phyloP scores from a whole-genome alignment of 495 filamentous ascomycete species.

The Lentithecium fluviatile region DNA sequence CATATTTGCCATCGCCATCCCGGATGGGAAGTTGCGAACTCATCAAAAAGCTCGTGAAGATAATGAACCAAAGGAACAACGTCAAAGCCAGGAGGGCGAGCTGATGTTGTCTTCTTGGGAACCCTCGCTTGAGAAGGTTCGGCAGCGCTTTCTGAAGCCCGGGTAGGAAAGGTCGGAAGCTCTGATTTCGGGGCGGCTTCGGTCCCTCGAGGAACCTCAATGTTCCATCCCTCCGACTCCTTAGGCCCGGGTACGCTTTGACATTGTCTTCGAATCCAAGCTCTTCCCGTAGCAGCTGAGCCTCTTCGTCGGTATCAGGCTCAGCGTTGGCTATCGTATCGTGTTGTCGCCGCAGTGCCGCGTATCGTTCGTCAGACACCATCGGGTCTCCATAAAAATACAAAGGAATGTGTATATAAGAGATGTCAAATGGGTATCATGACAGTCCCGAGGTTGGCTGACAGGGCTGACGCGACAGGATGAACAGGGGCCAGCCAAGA shows the following conservation, averaged over 20 bases:
- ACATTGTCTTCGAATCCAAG: slow-evolving; percentile 17
- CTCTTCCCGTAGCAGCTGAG: slow-evolving; percentile 9
- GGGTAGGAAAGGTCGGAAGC: slow-evolving; percentile 11
- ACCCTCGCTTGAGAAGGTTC: slow-evolving; percentile 1
- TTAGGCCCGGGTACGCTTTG: background rate
- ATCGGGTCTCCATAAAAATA: too few relatives aligned
- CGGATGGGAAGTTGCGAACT: slow-evolving; percentile 9
- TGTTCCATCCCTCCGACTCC: background rate
- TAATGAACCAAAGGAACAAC: background rate
- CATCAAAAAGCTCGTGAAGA: slow-evolving; percentile 1
- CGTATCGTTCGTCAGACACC: too few relatives aligned
- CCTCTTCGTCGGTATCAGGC: slow-evolving; percentile 9
- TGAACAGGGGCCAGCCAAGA: too few relatives aligned
- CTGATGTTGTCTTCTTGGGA: slow-evolving; percentile 1
- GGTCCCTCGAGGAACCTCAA: background rate
- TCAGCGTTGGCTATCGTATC: slow-evolving; percentile 1
- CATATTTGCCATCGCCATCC: slow-evolving; percentile 3
- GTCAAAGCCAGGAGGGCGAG: background rate
- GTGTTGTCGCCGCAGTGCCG: too few relatives aligned
- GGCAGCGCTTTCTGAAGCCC: slow-evolving; percentile 4
- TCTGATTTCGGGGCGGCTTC: slow-evolving; percentile 3
- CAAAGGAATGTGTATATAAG: too few relatives aligned
- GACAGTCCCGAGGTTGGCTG: too few relatives aligned
- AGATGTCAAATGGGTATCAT: too few relatives aligned
- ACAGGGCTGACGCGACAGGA: too few relatives aligned